Percentiles rank a stretch among this genome's conserved stretches.
Evolutionary conservation across 1,284 basidiomycete genomes (phyloP).

Genomic region (Rhizoctonia solani): DNA sequence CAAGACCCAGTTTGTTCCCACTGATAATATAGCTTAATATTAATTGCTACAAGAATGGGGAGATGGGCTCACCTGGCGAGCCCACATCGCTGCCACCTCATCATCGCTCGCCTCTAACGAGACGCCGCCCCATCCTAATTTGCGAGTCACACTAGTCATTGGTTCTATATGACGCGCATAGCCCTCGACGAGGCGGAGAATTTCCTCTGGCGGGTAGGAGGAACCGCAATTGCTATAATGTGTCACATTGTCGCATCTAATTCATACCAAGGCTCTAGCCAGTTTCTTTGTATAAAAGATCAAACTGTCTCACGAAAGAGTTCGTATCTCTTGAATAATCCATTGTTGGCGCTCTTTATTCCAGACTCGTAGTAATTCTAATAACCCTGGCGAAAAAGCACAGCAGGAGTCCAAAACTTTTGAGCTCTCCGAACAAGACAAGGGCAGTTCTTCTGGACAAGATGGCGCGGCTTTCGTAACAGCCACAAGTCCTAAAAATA

Average conservation of each 20-base stretch:
- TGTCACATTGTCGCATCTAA: not conserved
- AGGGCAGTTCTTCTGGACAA: not conserved
- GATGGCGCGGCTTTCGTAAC: not conserved
- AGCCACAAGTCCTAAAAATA: not conserved
- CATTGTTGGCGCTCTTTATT: slow-evolving; percentile 4
- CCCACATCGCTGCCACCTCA: slow-evolving; percentile 14
- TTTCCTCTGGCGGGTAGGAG: not conserved
- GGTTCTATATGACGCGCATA: slow-evolving; percentile 7
- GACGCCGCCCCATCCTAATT: slow-evolving; percentile 9
- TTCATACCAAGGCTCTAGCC: not conserved
- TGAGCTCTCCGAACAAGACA: not conserved
- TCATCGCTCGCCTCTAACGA: slow-evolving; percentile 3
- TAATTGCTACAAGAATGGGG: not conserved
- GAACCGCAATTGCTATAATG: slow-evolving; percentile 3
- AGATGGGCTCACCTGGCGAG: not conserved
- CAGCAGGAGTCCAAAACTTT: not conserved
- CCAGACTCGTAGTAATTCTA: slow-evolving; percentile 6
- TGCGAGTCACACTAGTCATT: not conserved
- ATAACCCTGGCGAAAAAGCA: not conserved
- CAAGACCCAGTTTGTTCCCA: slow-evolving; percentile 3
- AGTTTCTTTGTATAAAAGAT: not conserved
- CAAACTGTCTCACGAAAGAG: not conserved
- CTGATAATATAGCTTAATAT: not conserved
- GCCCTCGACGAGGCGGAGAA: slow-evolving; percentile 5
- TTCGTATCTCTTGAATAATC: not conserved